These are phyloP conservation scores for Dovyalis caffra DNA, from an alignment of 345 rosid genomes.

Conservation along the genomic window DNA sequence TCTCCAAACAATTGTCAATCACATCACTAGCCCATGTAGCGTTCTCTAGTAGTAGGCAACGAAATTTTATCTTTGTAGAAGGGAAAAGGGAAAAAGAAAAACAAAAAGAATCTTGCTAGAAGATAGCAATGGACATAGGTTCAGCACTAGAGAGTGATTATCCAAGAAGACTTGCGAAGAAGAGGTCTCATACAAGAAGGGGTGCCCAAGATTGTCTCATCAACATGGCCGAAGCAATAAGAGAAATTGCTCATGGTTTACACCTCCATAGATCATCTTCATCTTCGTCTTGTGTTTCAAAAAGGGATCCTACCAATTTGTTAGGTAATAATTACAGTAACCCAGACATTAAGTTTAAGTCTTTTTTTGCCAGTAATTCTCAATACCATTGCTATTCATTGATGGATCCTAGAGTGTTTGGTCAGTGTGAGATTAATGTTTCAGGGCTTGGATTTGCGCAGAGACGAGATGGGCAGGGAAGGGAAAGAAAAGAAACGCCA, in stretches of 20 bases:
- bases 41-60: neutral
- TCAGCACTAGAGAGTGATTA: neutral
- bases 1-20: neutral
- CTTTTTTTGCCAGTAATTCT: neutral
- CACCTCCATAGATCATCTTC: neutral
- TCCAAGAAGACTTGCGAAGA: neutral
- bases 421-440: neutral
- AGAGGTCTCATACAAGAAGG: neutral
- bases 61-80: neutral
- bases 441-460: neutral
- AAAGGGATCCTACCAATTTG: neutral
- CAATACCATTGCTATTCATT: neutral
- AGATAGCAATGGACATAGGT: neutral
- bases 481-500: too few species aligned
- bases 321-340: neutral
- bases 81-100: neutral
- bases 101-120: neutral
- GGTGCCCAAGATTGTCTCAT: neutral
- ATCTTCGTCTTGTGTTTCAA: neutral
- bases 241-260: neutral
- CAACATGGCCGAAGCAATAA: neutral
- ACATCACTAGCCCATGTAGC: neutral
- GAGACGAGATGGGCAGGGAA: too few species aligned
- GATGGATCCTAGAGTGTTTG: neutral
- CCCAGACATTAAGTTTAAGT: neutral